Evolutionary conservation across 192 early-diverging fungal species (phyloP), one percentile per base, ranked within the genome.

Genomic region (Jimgerdemannia lactiflua): DNA sequence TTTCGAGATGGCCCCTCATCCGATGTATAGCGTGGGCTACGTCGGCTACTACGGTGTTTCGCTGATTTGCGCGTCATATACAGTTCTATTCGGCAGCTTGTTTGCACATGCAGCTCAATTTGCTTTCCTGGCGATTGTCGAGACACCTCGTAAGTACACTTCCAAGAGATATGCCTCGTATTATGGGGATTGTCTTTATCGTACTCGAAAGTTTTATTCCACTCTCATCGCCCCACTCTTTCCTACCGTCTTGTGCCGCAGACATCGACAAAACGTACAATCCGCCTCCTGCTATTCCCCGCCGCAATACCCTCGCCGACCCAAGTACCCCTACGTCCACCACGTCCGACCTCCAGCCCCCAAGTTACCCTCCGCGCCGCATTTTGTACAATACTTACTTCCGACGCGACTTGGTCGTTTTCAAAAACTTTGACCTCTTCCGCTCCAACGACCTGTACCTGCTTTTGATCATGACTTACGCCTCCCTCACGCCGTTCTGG

Each of bases 1-100:
- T 19, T 97, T 97, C 86, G 96, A 98, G 80, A 94, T 96, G 92
- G 95, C 95, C 0, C 97, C 97, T 63, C 98, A 99, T 77, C 98
- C 98, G 9, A 99, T 98, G 97, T 99, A 99, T 86, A 97, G 95
- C 40, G 93, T 99, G 64, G 98, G 98, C 20, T 99, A 98, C 78
- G 90, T 93, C 29, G 96, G 97, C 6, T 99, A 96, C 86, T 99
- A 99, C 78, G 98, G 95, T 39, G 87, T 94, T 9, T 93, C 97
- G 40, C 83, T 99, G 64, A 96, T 99, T 77, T 92, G 93, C 65
- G 94, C 96, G 63, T 92, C 90, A 73, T 95, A 97, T 80, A 94
- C 89, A 64, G 95, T 99, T 2, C 88, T 99, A 64, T 97, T 94
- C 78, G 93, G 93, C 64, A 93, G 92, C 39, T 85, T 99, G 65